Conservation (phyloP, 345 rosid species). For the Citropsis articulata region DNA sequence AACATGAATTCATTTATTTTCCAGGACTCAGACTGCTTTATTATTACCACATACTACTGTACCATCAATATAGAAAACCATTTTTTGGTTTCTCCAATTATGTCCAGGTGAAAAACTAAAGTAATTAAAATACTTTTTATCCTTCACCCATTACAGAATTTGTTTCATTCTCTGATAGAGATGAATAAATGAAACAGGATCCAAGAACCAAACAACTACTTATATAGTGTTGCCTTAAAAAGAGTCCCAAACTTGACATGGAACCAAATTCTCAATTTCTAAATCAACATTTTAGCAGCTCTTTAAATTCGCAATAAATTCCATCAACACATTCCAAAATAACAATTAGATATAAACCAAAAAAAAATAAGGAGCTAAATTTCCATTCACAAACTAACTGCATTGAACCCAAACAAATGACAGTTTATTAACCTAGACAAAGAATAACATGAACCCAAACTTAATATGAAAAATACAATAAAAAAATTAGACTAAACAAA, state of each 20-base stretch:
- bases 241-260: background rate
- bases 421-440: no score
- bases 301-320: background rate
- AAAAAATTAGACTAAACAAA: no score
- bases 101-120: background rate
- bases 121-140: background rate
- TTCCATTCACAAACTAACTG: background rate
- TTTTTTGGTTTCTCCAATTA: background rate
- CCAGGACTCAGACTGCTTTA: background rate
- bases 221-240: background rate
- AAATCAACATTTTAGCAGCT: background rate
- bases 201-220: background rate
- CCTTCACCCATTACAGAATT: background rate
- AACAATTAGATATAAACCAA: background rate
- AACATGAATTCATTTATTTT: background rate
- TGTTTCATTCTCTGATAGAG: background rate
- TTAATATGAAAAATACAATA: no score
- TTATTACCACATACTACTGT: background rate
- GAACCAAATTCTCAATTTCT: background rate
- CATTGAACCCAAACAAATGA: no score
- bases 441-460: no score
- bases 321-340: background rate
- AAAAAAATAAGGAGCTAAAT: background rate
- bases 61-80: background rate
- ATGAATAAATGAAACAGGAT: background rate